Evolutionary conservation across 176 grass and related monocot genomes (phyloP), one percentile per base, ranked within the genome.

Genomic region (Lolium rigidum): DNA sequence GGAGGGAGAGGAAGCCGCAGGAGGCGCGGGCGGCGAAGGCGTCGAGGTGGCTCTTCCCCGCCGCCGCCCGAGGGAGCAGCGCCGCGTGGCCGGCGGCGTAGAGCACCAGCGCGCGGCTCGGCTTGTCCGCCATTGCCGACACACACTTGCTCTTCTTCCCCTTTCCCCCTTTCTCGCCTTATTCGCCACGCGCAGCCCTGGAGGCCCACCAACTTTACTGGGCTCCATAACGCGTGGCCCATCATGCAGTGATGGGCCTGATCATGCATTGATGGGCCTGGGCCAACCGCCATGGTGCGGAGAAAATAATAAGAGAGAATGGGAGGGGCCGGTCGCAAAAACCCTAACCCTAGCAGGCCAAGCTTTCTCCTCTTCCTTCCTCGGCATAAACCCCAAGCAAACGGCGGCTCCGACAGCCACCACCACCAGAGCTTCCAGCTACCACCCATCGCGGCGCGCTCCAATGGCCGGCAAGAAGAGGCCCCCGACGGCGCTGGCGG

Each of bases 1-100:
- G 88, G 71, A 98, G 86, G 67, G 97, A 90, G 79, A 96, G 94
- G 68, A 98, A 77, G 49, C 97, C 94, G 77, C 97, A 98, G 20
- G 90, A 91, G 7, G 97, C 83, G 52, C 77, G 90, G 17, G 94
- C 84, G 10, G 94, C 84, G 79, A 98, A 91, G 76, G 90, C 88
- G 80, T 96, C 88, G 20, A 96, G 97, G 80, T 91, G 55, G 78
- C n/a, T 83, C 56, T 76, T 59, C 20, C 86, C 70, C 67, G 31
- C 46, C 52, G 3, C 7, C 37, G 64, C 8, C 21, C 78, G 20
- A 49, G 93, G 65, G 50, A 95, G 61, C 57, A 86, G 61, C 56
- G 88, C 66, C 9, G 94, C 92, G 84, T 94, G 86, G 50, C 92
- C 97, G 44, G 91, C 94, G 84, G 90, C 94, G 87, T 98, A 98